Evolutionary conservation across 768 basidiomycete genomes (phyloP), one percentile per base, ranked within the genome.

Genomic region (Udeniomyces megalosporus): DNA sequence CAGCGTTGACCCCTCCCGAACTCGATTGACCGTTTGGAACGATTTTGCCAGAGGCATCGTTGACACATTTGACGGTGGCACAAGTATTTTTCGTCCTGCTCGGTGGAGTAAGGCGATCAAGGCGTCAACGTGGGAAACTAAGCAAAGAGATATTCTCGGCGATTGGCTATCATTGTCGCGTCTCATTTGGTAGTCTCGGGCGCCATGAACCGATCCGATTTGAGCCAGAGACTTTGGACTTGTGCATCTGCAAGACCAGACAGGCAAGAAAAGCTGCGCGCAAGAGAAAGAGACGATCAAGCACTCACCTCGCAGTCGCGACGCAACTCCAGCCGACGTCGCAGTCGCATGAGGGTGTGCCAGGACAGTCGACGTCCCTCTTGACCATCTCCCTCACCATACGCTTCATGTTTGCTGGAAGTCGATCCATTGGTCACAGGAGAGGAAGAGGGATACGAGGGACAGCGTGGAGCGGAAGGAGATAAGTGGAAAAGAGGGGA

Each of bases 61-160:
- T 55, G 57, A 65, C 34, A 29, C 63, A 65, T 5, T 22, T n/a
- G 45, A 48, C 58, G 15, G 57, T 54, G n/a, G 63, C 63, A 24
- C 63, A 65, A 0, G 63, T 65, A 14, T 58, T 65, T 46, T 48
- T 46, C 11, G 63, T 65, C 35, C 63, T 65, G 58, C n/a, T n/a
- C n/a, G n/a, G n/a, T n/a, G n/a, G n/a, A n/a, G n/a, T n/a, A n/a
- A n/a, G n/a, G n/a, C n/a, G n/a, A n/a, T n/a, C n/a, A n/a, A n/a
- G n/a, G n/a, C n/a, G 31, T 17, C 2, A 54, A 34, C 17, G 12
- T 8, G 53, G 8, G 20, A 11, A 28, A 54, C 10, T 31, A 34
- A 15, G 7, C 45, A 28, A 14, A 14, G 24, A 52, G 11, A 8
- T 20, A n/a, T n/a, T n/a, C n/a, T n/a, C n/a, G n/a, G n/a, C n/a